Conservation (phyloP, 176 grass and related monocot genomes). For the Poa pratensis region DNA sequence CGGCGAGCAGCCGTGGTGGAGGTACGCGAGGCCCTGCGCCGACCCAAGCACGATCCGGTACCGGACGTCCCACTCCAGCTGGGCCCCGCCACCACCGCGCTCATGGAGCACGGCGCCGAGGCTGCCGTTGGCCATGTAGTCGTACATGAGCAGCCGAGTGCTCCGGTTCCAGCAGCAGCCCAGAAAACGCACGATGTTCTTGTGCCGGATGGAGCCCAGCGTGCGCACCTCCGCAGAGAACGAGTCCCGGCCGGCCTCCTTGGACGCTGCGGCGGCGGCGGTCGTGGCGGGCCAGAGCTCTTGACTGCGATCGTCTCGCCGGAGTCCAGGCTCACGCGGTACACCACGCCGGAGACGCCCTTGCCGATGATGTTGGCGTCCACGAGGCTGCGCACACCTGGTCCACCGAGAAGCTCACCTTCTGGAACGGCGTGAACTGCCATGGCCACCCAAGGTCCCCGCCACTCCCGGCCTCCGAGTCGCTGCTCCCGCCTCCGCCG, state of each 20-base stretch:
- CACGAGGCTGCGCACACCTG: slow-evolving; percentile 78
- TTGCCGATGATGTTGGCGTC: slow-evolving; percentile 96
- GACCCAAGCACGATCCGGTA: slow-evolving; percentile 83
- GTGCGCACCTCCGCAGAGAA: slow-evolving; percentile 97
- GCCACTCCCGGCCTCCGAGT: slow-evolving; percentile 46
- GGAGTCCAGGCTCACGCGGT: slow-evolving; percentile 83
- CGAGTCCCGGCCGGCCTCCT: slow-evolving; percentile 69
- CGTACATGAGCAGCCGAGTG: slow-evolving; percentile 90
- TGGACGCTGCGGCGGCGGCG: background rate
- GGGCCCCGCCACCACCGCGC: slow-evolving; percentile 56
- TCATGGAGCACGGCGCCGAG: slow-evolving; percentile 89
- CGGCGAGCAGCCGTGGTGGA: slow-evolving; percentile 93
- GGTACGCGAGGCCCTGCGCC: slow-evolving; percentile 88
- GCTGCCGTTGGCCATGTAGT: slow-evolving; percentile 99
- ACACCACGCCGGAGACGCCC: slow-evolving; percentile 88
- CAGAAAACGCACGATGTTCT: slow-evolving; percentile 95
- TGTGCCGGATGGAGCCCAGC: slow-evolving; percentile 90
- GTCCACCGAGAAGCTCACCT: slow-evolving; percentile 88
- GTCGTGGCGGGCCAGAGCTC: slow-evolving; percentile 74
- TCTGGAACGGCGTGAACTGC: slow-evolving; percentile 99
- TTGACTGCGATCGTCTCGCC: slow-evolving; percentile 94
- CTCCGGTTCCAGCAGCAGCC: slow-evolving; percentile 97
- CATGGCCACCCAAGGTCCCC: slow-evolving; percentile 84
- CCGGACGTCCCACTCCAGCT: slow-evolving; percentile 91
- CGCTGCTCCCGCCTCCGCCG: slow-evolving; percentile 31